Evolutionary conservation across 2,329 filamentous ascomycete genomes (phyloP), one percentile per base, ranked within the genome.

Genomic region (Coniochaeta sp.): DNA sequence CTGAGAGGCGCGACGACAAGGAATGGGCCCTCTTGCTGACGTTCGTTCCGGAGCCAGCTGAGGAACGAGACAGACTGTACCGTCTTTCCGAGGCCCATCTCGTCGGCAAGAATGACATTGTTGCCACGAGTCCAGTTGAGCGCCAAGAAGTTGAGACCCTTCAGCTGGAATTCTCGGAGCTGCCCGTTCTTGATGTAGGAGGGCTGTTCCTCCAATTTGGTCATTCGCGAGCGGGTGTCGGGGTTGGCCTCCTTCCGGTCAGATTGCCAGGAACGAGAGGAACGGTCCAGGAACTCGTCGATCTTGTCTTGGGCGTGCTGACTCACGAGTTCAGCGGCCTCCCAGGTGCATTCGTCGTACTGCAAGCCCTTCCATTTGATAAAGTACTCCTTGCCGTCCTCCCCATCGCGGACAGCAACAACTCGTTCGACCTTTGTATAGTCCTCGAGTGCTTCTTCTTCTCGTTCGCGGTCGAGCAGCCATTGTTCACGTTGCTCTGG

Each of bases 41-140:
- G 87, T 61, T 92, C 87, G 74, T 98, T 93, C 59, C 91, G 90
- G 62, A 99, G 82, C 93, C 95, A 99, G 72, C 93, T 97, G 73
- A 99, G 89, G 73, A 98, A 98, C 0, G 93, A 88, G 31, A 99
- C 93, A 0, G 93, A 97, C 76, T 99, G 95, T 0, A 99, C 95
- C 0, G 95, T 99, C 77, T 99, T 99, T 31, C 95, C 95, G 16
- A 99, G 82, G 68, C 95, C 95, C 95, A 99, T 99, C 76, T 99
- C 95, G 71, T 99, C 95, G 57, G 95, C 95, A 59, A 99, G 83
- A 67, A 99, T 97, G 70, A 98, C 95, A 68, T 98, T 99, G 73
- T 95, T 95, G 60, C 87, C 88, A 69, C 89, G 88, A 59, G 90
- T 91, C 96, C 96, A 99, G 74, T 98, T 96, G 75, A 96, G 91